Base-by-base conservation (phyloP, 306 rosid genomes). In the Vachellia pachyceras region DNA sequence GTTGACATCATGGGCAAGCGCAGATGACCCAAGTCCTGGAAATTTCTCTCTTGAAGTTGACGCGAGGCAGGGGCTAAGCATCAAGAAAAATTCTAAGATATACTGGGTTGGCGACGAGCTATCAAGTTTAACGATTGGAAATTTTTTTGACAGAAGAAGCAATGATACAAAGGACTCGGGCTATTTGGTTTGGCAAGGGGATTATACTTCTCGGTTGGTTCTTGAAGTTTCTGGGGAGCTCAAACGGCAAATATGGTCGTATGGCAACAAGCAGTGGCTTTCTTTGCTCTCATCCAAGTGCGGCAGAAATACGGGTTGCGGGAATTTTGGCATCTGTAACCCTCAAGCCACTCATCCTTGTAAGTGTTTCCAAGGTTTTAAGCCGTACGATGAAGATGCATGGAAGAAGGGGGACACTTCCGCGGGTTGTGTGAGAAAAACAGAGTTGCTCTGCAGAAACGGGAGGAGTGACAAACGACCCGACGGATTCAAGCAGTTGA, bases 211-310 rank as follows among this genome's bases (percentile, higher is more conserved):
- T 79, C 55, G 44, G 1, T 0, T 84, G 61, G 78, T 79, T 13
- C 73, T 84, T 7, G 70, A 75, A 79, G 81, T 60, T 11, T 58
- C 84, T n/a, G 84, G 87, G 23, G 84, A 79, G 66, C 81, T 79
- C 41, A 60, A 60, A 11, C 23, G n/a, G n/a, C 61, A 57, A 12
- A 0, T 2, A 10, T 79, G 78, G 84, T 84, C 74, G 0, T 25
- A 68, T 3, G n/a, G 75, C 5, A 1, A 1, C 5, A 75, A 3
- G 3, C 3, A 13, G n/a, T 84, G 81, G 81, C 14, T 75, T 60
- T 25, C 77, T 47, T 0, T 13, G 3, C 42, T 39, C 20, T 79
- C 75, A 40, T 75, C 69, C 1, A 69, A 60, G 75, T 79, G 87
- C 55, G 63, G 23, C 1, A 74, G 41, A 37, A 10, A n/a, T n/a